Evolutionary conservation across 495 filamentous ascomycete species (phyloP).

Genomic region (Penicillium robsamsonii): DNA sequence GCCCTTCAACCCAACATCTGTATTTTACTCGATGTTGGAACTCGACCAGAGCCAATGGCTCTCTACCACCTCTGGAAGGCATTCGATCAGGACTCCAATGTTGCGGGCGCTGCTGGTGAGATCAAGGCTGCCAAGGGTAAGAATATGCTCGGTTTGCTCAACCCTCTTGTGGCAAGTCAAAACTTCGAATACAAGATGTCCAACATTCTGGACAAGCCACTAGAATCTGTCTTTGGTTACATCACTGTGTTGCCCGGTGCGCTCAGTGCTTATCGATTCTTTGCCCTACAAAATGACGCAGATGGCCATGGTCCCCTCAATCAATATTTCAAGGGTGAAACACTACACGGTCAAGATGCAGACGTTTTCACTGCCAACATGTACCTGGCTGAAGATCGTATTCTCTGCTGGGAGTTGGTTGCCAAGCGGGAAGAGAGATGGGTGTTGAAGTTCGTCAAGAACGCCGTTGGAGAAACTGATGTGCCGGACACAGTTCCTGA

Average conservation of each 20-base stretch:
- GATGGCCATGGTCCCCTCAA: constrained; percentile 92
- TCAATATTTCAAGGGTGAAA: constrained; percentile 99
- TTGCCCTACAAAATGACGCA: constrained; percentile 94
- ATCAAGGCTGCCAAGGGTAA: constrained; percentile 95
- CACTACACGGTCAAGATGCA: constrained; percentile 90
- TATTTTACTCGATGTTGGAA: constrained; percentile 94
- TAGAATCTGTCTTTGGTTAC: constrained; percentile 97
- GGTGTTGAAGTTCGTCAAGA: constrained; percentile 97
- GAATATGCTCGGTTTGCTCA: constrained; percentile 76
- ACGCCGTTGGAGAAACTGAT: constrained; percentile 93
- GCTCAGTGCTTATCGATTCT: constrained; percentile 91
- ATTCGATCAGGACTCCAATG: constrained; percentile 94
- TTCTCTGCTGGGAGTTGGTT: constrained; percentile 98
- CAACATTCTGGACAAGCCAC: constrained; percentile 95
- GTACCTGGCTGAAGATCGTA: constrained; percentile 98
- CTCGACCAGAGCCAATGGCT: constrained; percentile 77
- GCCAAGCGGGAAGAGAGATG: constrained; percentile 92
- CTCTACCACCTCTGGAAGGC: constrained; percentile 99
- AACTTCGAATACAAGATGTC: constrained; percentile 99
- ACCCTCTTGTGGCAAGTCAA: constrained; percentile 93
- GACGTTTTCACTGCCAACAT: constrained; percentile 99
- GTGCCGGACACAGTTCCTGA: constrained; percentile 77
- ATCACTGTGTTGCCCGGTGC: constrained; percentile 96
- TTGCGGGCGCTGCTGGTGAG: constrained; percentile 94
- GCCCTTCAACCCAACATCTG: constrained; percentile 94